phyloP scores from a whole-genome alignment of 139 green algal genomes.

The Ettlia oleoabundans region DNA sequence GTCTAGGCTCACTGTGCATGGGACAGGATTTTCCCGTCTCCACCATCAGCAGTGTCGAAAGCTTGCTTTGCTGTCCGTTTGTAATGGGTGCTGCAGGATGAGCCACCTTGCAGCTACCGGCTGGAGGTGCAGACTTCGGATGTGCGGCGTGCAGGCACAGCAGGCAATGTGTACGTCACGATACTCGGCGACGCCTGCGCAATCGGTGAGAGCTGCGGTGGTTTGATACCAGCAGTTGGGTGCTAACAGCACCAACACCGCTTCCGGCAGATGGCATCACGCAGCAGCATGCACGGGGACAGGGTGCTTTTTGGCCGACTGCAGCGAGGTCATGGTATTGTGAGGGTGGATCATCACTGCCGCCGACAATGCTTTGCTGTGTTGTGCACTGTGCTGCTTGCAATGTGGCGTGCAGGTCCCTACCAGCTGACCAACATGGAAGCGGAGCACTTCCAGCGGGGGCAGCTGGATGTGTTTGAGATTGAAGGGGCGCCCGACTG shows the following conservation, averaged over 20 bases:
- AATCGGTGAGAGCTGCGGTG: conserved; percentile 11
- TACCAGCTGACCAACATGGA: conserved; percentile 30
- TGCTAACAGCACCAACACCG: too few relatives aligned
- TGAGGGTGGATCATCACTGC: too few relatives aligned
- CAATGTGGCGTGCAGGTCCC: too few relatives aligned
- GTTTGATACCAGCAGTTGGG: too few relatives aligned
- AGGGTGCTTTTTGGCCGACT: neutral
- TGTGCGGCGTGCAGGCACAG: conserved; percentile 10
- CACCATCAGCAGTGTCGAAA: too few relatives aligned
- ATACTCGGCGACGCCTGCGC: conserved; percentile 1
- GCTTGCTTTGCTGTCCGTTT: too few relatives aligned
- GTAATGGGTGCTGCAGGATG: conserved; percentile 9
- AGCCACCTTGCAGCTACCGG: conserved; percentile 15
- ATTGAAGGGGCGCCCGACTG: conserved; percentile 52
- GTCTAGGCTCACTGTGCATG: too few relatives aligned
- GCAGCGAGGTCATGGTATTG: too few relatives aligned
- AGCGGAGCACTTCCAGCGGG: conserved; percentile 62
- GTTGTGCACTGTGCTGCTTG: too few relatives aligned
- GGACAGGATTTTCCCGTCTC: too few relatives aligned
- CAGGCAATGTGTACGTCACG: conserved; percentile 20
- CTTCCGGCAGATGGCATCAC: neutral
- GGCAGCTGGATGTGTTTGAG: conserved; percentile 64
- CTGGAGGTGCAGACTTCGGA: conserved; percentile 34
- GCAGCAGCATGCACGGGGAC: neutral
- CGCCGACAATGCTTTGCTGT: too few relatives aligned